Evolutionary conservation across 805 yeast genomes (phyloP), one percentile per base, ranked within the genome.

Genomic region (Saturnispora dispora): DNA sequence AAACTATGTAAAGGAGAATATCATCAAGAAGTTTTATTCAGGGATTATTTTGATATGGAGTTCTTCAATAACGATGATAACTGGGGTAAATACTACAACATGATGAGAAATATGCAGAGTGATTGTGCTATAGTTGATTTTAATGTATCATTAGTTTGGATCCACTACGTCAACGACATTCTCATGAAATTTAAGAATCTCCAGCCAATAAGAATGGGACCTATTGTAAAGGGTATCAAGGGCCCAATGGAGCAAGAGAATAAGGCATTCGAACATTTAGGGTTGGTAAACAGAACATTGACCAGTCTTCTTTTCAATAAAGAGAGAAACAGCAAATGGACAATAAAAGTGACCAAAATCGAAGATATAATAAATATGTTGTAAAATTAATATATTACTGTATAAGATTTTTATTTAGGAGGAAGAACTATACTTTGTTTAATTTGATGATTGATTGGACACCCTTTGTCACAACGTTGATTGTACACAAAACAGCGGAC

Each of bases 171-270:
- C 15, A 40, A 23, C 13, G 30, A 40, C 2, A 25, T 22, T 4
- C 8, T 40, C 2, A 25, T 40, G 8, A 22, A 23, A 9, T 22
- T 15, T 5, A 40, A 40, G 44, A 25, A 25, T 22, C 30, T 40
- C n/a, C 27, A 40, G n/a, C 44, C 44, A 15, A 40, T 40, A 17
- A 40, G 30, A 40, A 40, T 40, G 44, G 44, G 44, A 11, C 44
- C 44, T 22, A 40, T 40, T 22, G 44, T 40, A 7, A 40, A 40
- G 25, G 27, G 30, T 10, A 40, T 25, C n/a, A 25, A 11, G 27
- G 44, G 44, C n/a, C 30, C 30, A 5, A 25, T 40, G 27, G 44
- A 25, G 2, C 30, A 40, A 15, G 44, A 40, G 23, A 23, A 25
- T 23, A 40, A 40, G 25, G 44, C 44, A 0, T 40, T 40, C 22